Evolutionary conservation across 1,139 yeast genomes (phyloP).

Genomic region (Meyerozyma elateridarum): DNA sequence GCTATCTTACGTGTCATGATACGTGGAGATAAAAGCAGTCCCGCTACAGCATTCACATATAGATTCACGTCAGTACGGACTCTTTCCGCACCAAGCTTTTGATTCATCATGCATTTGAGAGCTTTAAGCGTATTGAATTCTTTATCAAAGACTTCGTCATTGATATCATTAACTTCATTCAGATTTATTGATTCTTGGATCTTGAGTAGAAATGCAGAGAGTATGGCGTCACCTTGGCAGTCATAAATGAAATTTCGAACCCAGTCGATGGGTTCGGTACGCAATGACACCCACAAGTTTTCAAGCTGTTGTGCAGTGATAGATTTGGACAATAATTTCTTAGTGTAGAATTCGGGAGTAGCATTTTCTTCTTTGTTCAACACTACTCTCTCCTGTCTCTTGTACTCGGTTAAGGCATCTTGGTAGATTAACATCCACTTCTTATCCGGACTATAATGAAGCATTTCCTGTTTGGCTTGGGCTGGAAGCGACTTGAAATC

Average conservation of each 20-base stretch:
- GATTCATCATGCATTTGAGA: constrained; percentile 46
- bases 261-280: constrained; percentile 93
- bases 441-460: constrained; percentile 67
- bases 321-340: constrained; percentile 64
- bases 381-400: constrained; percentile 44
- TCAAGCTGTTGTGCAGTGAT: constrained; percentile 71
- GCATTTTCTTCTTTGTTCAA: constrained; percentile 32
- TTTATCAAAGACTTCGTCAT: constrained; percentile 43
- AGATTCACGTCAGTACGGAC: constrained; percentile 38
- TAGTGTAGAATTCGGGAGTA: constrained; percentile 76
- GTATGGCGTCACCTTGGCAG: constrained; percentile 85
- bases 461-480: constrained; percentile 74
- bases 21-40: constrained; percentile 51
- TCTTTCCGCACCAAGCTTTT: constrained; percentile 39
- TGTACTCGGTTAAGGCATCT: constrained; percentile 73
- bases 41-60: constrained; percentile 40
- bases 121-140: constrained; percentile 47
- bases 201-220: constrained; percentile 41
- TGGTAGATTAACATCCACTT: constrained; percentile 93
- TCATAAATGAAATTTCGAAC: constrained; percentile 70
- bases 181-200: constrained; percentile 35
- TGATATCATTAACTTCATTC: constrained; percentile 32
- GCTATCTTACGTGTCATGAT: constrained; percentile 74
- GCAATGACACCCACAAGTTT: constrained; percentile 81
- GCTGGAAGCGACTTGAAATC: constrained; percentile 78